Evolutionary conservation across 768 basidiomycete genomes (phyloP).

Genomic region (Hygrophoropsis aurantiaca): DNA sequence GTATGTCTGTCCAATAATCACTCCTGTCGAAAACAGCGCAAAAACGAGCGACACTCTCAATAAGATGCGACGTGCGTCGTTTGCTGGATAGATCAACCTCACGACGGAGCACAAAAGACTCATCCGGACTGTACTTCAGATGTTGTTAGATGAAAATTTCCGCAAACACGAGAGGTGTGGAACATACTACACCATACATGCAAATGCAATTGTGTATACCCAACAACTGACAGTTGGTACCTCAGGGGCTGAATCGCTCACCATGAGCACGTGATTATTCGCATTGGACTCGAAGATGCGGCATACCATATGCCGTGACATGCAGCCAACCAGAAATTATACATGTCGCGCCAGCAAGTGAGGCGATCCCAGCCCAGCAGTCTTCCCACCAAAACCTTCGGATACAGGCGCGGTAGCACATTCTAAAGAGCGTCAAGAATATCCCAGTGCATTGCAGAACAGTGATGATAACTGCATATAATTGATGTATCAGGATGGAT

Average conservation of each 20-base stretch:
- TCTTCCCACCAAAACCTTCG: conserved; percentile 21
- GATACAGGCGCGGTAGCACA: conserved; percentile 19
- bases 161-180: not conserved
- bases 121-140: conserved; percentile 18
- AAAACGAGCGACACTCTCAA: conserved; percentile 11
- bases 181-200: conserved; percentile 15
- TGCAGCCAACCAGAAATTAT: conserved; percentile 11
- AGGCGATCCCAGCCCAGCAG: conserved; percentile 14
- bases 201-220: conserved; percentile 13
- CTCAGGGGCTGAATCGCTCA: not conserved
- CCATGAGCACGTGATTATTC: too few species aligned
- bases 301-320: conserved; percentile 2
- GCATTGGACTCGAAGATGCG: too few species aligned
- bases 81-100: conserved; percentile 14
- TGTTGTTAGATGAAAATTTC: not conserved
- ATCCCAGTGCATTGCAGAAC: conserved; percentile 7
- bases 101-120: conserved; percentile 17
- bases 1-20: conserved; percentile 4
- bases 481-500: too few species aligned
- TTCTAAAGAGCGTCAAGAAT: conserved; percentile 11
- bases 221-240: conserved; percentile 4
- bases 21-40: conserved; percentile 4
- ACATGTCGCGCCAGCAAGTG: conserved; percentile 11
- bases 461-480: not conserved
- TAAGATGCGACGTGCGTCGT: conserved; percentile 9